Conservation (phyloP, 2,329 filamentous ascomycete species). For the Nemania serpens region DNA sequence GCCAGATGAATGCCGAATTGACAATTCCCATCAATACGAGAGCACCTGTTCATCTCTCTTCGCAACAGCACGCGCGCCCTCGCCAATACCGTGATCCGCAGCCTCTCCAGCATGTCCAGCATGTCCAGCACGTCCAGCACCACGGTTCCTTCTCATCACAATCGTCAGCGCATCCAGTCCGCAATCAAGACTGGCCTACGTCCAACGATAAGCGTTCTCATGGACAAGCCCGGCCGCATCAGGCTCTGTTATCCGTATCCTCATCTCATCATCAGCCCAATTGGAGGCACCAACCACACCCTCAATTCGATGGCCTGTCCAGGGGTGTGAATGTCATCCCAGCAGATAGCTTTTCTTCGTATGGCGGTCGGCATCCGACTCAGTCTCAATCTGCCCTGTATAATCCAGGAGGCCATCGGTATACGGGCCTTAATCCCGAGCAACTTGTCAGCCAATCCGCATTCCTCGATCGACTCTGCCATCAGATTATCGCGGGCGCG, state of each 20-base stretch:
- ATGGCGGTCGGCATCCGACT: conserved; percentile 25
- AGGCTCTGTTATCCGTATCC: conserved; percentile 22
- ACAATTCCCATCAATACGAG: conserved; percentile 60
- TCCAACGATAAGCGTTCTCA: conserved; percentile 14
- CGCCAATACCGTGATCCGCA: conserved; percentile 38
- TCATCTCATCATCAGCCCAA: conserved; percentile 27
- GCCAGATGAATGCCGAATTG: conserved; percentile 65
- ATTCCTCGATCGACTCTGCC: conserved; percentile 55
- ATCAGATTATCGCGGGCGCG: conserved; percentile 57
- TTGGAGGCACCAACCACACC: conserved; percentile 34
- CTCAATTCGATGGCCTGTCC: conserved; percentile 20
- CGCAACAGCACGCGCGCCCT: conserved; percentile 35
- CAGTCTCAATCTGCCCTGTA: conserved; percentile 40
- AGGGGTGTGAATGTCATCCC: conserved; percentile 33
- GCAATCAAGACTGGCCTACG: conserved; percentile 25
- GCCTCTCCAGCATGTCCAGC: conserved; percentile 19
- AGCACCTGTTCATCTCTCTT: conserved; percentile 25
- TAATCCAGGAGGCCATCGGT: conserved; percentile 38
- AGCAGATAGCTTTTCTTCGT: conserved; percentile 35
- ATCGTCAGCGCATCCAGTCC: conserved; percentile 33
- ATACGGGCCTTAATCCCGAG: conserved; percentile 44
- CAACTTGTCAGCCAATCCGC: conserved; percentile 54
- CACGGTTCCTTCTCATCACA: conserved; percentile 38
- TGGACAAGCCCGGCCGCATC: conserved; percentile 26
- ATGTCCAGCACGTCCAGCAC: conserved; percentile 4